phyloP scores from a whole-genome alignment of 1,284 basidiomycete species.

The Leccinum variabile region DNA sequence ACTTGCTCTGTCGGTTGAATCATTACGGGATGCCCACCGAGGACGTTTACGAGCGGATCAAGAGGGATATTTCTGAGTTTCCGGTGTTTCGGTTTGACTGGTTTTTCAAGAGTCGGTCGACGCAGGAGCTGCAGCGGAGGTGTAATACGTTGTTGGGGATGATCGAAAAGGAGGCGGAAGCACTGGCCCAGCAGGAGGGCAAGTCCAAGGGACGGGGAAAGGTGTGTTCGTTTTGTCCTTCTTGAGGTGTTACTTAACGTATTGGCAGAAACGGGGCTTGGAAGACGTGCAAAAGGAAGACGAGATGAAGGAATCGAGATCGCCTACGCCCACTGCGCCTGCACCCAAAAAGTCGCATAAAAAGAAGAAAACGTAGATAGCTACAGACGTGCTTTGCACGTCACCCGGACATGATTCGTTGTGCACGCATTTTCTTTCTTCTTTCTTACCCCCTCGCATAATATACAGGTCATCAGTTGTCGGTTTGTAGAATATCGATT shows the following conservation, averaged over 20 bases:
- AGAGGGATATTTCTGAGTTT: conserved; percentile 94
- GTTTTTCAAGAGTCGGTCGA: conserved; percentile 97
- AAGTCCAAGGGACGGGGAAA: conserved; percentile 64
- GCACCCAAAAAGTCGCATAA: conserved; percentile 52
- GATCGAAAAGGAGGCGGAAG: conserved; percentile 89
- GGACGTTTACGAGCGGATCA: conserved; percentile 94
- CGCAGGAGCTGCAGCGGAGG: conserved; percentile 86
- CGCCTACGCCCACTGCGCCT: conserved; percentile 49
- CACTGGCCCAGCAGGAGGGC: conserved; percentile 61
- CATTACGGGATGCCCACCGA: conserved; percentile 92
- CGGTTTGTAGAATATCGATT: neutral
- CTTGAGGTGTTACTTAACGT: neutral
- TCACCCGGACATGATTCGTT: neutral
- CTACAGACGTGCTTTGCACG: neutral
- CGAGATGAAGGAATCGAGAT: conserved; percentile 53
- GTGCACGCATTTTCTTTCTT: neutral
- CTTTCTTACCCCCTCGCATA: neutral
- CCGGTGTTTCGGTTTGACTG: conserved; percentile 98
- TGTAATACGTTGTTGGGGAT: conserved; percentile 89
- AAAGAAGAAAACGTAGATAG: conserved; percentile 49
- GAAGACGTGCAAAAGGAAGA: conserved; percentile 64
- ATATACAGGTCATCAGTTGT: neutral
- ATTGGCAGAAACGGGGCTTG: conserved; percentile 59
- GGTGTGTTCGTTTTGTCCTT: conserved; percentile 41
- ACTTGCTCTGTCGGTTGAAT: conserved; percentile 87